Evolutionary conservation across 352 stramenopile genomes (phyloP).

Genomic region (Phytophthora chlamydospora): DNA sequence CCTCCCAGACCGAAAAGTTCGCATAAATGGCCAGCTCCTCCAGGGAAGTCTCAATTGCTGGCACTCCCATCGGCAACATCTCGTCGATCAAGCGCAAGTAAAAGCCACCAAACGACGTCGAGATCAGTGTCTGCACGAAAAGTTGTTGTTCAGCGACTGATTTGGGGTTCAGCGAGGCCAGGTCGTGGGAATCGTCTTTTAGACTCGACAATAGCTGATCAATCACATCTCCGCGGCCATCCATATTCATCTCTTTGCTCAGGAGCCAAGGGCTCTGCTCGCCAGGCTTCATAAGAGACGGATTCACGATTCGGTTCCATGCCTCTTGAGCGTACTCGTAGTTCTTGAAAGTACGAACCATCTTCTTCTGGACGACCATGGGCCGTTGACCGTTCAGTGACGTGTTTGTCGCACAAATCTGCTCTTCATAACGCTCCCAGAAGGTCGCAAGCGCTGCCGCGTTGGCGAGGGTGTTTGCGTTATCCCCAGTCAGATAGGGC

Average conservation of each 20-base stretch:
- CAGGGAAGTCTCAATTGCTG: slow-evolving; percentile 80
- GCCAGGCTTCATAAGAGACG: slow-evolving; percentile 64
- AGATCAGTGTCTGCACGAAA: slow-evolving; percentile 81
- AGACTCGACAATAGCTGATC: slow-evolving; percentile 81
- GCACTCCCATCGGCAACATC: slow-evolving; percentile 70
- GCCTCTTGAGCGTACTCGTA: slow-evolving; percentile 89
- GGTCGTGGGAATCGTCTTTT: slow-evolving; percentile 42
- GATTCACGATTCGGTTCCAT: slow-evolving; percentile 84
- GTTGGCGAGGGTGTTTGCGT: slow-evolving; percentile 53
- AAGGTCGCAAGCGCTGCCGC: slow-evolving; percentile 64
- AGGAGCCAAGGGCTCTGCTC: slow-evolving; percentile 79
- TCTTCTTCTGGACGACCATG: slow-evolving; percentile 82
- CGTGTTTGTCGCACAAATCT: slow-evolving; percentile 60
- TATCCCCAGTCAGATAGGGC: slow-evolving; percentile 55
- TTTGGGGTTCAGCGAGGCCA: slow-evolving; percentile 23
- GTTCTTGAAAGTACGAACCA: slow-evolving; percentile 86
- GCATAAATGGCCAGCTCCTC: slow-evolving; percentile 81
- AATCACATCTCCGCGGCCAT: slow-evolving; percentile 68
- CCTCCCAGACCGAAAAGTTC: slow-evolving; percentile 79
- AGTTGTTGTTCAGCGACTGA: slow-evolving; percentile 47
- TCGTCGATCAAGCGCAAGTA: slow-evolving; percentile 88
- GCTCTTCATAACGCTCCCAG: slow-evolving; percentile 75
- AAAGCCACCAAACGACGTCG: slow-evolving; percentile 86
- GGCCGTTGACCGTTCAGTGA: slow-evolving; percentile 66
- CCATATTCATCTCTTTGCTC: slow-evolving; percentile 85